Percentiles rank a stretch among this genome's conserved stretches.
Evolutionary conservation across 352 stramenopile species (phyloP).

Genomic region (Globisporangium perplexum): DNA sequence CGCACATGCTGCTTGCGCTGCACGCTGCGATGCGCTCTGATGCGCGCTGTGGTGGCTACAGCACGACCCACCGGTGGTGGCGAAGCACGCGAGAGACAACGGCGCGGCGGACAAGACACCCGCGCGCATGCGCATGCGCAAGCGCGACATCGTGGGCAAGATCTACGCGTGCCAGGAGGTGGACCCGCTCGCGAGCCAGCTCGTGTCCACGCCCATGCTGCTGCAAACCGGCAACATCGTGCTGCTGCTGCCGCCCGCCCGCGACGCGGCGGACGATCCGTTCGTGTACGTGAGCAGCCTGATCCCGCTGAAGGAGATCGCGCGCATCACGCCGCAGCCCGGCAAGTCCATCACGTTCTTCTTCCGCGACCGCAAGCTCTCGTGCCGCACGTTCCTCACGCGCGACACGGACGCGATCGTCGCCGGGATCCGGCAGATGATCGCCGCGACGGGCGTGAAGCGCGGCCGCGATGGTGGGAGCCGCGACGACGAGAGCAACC

Average conservation of each 20-base stretch:
- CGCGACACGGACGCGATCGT: slow-evolving; percentile 68
- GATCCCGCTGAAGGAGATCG: slow-evolving; percentile 58
- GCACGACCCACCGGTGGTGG: slow-evolving; percentile 26
- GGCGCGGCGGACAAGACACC: slow-evolving; percentile 1
- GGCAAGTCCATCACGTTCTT: slow-evolving; percentile 79
- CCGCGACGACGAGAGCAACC: slow-evolving; percentile 9
- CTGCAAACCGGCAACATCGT: slow-evolving; percentile 66
- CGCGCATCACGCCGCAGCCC: slow-evolving; percentile 67
- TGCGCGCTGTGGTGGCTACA: not conserved
- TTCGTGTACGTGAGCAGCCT: slow-evolving; percentile 61
- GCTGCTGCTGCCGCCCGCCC: slow-evolving; percentile 25
- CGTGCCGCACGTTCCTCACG: slow-evolving; percentile 69
- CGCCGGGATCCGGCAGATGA: slow-evolving; percentile 58
- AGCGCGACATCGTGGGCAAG: slow-evolving; percentile 55
- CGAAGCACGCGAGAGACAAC: slow-evolving; percentile 10
- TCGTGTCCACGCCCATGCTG: slow-evolving; percentile 60
- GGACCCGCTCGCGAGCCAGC: slow-evolving; percentile 41
- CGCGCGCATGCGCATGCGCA: slow-evolving; percentile 52
- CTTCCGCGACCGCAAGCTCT: slow-evolving; percentile 56
- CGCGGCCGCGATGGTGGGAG: slow-evolving; percentile 26
- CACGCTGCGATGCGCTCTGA: not conserved
- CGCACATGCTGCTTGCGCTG: not conserved
- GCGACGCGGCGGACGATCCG: slow-evolving; percentile 18
- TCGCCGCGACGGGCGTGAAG: slow-evolving; percentile 34
- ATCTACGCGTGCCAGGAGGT: slow-evolving; percentile 74